phyloP scores from a whole-genome alignment of 495 filamentous ascomycete genomes.

The Filosporella fistucella region DNA sequence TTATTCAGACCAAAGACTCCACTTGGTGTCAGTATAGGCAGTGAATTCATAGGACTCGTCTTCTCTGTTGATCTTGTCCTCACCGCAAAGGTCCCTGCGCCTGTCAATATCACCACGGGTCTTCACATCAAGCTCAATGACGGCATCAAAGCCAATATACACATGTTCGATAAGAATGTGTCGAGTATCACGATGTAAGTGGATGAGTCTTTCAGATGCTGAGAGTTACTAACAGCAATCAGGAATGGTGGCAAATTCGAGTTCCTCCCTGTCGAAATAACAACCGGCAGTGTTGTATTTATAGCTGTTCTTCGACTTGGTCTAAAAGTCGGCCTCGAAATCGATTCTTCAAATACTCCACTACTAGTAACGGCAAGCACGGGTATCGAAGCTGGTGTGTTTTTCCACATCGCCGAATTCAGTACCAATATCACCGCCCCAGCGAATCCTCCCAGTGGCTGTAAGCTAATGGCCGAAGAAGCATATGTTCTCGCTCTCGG shows the following conservation, averaged over 20 bases:
- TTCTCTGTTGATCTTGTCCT: conserved; percentile 45
- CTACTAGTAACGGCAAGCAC: conserved; percentile 10
- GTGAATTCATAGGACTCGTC: conserved; percentile 32
- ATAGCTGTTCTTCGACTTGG: conserved; percentile 41
- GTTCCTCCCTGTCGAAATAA: conserved; percentile 49
- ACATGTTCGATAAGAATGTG: conserved; percentile 38
- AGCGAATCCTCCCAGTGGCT: conserved; percentile 20
- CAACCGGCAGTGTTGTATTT: conserved; percentile 33
- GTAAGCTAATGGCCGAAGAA: conserved; percentile 38
- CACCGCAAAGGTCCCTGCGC: conserved; percentile 28
- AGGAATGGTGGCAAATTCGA: conserved; percentile 47
- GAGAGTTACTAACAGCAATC: neutral
- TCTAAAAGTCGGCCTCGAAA: conserved; percentile 37
- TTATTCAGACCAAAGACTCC: conserved; percentile 40
- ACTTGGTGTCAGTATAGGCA: conserved; percentile 32
- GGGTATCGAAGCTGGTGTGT: conserved; percentile 43
- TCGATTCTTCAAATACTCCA: conserved; percentile 9
- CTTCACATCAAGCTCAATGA: conserved; percentile 49
- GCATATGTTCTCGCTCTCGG: conserved; percentile 45
- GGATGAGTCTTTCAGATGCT: conserved; percentile 20
- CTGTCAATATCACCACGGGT: conserved; percentile 45
- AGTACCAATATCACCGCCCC: conserved; percentile 39
- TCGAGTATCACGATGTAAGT: conserved; percentile 37
- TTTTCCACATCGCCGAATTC: conserved; percentile 49
- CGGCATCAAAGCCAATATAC: conserved; percentile 35